Percentiles rank a stretch among this genome's conserved stretches.
Evolutionary conservation across 2,329 filamentous ascomycete genomes (phyloP).

Genomic region (Colletotrichum euphorbiae): DNA sequence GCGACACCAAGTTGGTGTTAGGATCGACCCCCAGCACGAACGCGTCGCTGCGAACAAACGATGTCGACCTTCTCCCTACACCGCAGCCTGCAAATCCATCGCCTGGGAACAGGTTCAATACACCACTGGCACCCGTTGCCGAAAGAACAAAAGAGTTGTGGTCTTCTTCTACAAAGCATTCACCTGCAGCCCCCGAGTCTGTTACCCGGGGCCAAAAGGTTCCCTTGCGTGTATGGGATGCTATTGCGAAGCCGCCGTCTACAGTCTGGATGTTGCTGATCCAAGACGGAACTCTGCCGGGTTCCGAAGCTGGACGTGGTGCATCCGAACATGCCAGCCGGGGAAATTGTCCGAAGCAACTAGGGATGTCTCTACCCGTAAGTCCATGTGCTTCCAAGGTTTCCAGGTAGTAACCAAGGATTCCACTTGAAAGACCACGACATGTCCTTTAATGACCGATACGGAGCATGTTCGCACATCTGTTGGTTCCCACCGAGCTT

Average conservation of each 20-base stretch:
- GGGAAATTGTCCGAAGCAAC: slow-evolving; percentile 10
- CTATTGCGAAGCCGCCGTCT: slow-evolving; percentile 40
- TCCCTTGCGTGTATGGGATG: slow-evolving; percentile 7
- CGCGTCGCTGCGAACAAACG: background rate
- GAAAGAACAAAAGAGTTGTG: slow-evolving; percentile 18
- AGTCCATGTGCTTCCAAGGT: slow-evolving; percentile 33
- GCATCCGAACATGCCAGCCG: slow-evolving; percentile 38
- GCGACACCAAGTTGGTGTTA: slow-evolving; percentile 41
- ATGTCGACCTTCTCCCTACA: background rate
- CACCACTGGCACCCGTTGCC: slow-evolving; percentile 30
- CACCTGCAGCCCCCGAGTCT: background rate
- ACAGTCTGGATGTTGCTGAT: slow-evolving; percentile 28
- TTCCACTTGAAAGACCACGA: background rate
- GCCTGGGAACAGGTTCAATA: slow-evolving; percentile 17
- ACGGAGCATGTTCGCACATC: slow-evolving; percentile 20
- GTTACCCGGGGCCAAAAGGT: background rate
- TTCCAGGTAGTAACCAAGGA: slow-evolving; percentile 36
- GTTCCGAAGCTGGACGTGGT: slow-evolving; percentile 24
- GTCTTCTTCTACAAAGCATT: background rate
- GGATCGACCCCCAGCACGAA: slow-evolving; percentile 38
- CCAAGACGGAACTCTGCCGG: slow-evolving; percentile 9
- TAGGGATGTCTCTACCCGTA: slow-evolving; percentile 37
- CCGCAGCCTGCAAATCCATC: background rate
- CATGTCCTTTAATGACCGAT: background rate
- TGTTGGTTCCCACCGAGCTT: slow-evolving; percentile 24